A percentile compares a stretch with the other conserved stretches of the same genome.
Evolutionary conservation across 768 basidiomycete species (phyloP).

Genomic region (Auriscalpium microsporum): DNA sequence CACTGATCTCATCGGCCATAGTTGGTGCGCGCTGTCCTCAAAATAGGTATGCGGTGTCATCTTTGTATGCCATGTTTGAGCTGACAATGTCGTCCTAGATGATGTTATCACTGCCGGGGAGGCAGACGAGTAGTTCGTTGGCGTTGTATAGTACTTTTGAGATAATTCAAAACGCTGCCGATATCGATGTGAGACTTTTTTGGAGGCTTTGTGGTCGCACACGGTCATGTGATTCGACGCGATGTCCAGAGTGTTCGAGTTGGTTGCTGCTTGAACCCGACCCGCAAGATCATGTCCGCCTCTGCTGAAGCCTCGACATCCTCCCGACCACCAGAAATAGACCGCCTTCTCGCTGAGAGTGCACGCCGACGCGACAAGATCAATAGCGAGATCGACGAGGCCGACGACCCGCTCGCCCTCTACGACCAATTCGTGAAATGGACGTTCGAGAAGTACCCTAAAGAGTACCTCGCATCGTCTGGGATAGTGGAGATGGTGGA

Average conservation of each 20-base stretch:
- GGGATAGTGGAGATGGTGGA: conserved; percentile 78
- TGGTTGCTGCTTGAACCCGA: background rate
- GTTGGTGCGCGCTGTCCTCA: conserved; percentile 81
- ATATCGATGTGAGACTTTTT: too few relatives aligned
- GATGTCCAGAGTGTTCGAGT: too few relatives aligned
- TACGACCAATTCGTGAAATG: conserved; percentile 87
- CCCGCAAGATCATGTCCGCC: conserved; percentile 7
- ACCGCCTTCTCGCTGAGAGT: conserved; percentile 3
- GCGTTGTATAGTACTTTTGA: background rate
- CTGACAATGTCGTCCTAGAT: conserved; percentile 33
- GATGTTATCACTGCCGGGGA: conserved; percentile 73
- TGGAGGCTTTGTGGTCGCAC: too few relatives aligned
- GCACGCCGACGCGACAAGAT: conserved; percentile 17
- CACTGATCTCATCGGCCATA: conserved; percentile 20
- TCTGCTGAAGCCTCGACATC: conserved; percentile 1
- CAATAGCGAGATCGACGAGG: conserved; percentile 39
- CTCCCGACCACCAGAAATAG: background rate
- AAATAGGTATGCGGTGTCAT: conserved; percentile 54
- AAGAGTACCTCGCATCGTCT: conserved; percentile 56
- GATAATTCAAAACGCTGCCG: too few relatives aligned
- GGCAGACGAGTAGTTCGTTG: conserved; percentile 39
- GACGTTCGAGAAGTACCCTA: conserved; percentile 72
- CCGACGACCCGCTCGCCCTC: conserved; percentile 79
- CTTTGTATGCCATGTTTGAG: conserved; percentile 1
- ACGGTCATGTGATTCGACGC: too few relatives aligned